Evolutionary conservation across 2,329 filamentous ascomycete genomes (phyloP).

Genomic region (Cephalotrichum gorgonifer): DNA sequence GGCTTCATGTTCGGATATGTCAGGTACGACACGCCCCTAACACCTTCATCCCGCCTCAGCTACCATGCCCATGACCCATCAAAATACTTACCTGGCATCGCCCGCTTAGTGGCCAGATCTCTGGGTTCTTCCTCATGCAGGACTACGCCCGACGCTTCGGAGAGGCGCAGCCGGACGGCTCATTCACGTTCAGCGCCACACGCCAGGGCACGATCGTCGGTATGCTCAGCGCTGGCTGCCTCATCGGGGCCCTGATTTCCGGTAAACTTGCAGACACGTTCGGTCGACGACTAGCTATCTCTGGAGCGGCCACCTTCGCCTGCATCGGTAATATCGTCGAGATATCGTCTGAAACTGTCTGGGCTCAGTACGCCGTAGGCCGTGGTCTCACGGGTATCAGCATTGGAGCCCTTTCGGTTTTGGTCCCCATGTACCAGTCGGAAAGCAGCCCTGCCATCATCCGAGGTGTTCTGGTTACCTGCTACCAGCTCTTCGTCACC

Average conservation of each 20-base stretch:
- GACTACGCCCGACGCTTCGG: conserved; percentile 48
- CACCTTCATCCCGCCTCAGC: background rate
- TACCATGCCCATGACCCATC: background rate
- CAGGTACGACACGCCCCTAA: conserved; percentile 25
- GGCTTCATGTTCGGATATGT: conserved; percentile 49
- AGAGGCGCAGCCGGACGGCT: conserved; percentile 22
- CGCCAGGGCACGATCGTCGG: conserved; percentile 55
- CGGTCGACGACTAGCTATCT: conserved; percentile 52
- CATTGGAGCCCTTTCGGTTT: conserved; percentile 53
- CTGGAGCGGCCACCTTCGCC: conserved; percentile 51
- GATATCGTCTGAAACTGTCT: conserved; percentile 41
- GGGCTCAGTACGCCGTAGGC: conserved; percentile 57
- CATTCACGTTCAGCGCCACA: conserved; percentile 41
- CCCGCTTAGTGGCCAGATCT: conserved; percentile 41
- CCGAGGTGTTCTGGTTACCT: conserved; percentile 51
- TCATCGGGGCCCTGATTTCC: conserved; percentile 46
- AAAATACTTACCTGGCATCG: background rate
- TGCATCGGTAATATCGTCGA: conserved; percentile 55
- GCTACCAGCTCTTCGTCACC: conserved; percentile 61
- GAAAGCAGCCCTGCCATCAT: conserved; percentile 56
- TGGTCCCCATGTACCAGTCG: conserved; percentile 59
- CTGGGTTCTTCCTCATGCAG: conserved; percentile 50
- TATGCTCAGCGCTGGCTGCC: conserved; percentile 49
- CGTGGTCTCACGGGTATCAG: conserved; percentile 56
- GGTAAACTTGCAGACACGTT: conserved; percentile 52